A percentile compares a stretch with the other conserved stretches of the same genome.
phyloP scores from a whole-genome alignment of 2,329 filamentous ascomycete species.

The Phialophora expanda region DNA sequence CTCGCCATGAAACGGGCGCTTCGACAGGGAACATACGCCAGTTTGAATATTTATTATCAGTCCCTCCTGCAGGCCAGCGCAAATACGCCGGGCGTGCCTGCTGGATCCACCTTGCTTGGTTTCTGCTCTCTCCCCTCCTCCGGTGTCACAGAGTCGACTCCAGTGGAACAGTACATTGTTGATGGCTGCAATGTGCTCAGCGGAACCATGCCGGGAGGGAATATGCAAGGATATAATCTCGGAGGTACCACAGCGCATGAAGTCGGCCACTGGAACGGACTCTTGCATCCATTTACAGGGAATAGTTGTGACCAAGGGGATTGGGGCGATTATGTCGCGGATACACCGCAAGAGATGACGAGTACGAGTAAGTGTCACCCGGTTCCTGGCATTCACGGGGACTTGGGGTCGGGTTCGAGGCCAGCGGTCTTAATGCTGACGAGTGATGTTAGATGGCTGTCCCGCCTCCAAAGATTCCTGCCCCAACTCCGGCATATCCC shows the following conservation, averaged over 20 bases:
- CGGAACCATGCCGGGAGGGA: slow-evolving; percentile 61
- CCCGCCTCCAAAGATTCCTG: slow-evolving; percentile 59
- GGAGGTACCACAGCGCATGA: slow-evolving; percentile 56
- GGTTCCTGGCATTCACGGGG: not conserved
- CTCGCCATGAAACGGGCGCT: slow-evolving; percentile 59
- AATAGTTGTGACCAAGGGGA: slow-evolving; percentile 45
- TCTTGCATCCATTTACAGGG: slow-evolving; percentile 53
- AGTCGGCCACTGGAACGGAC: slow-evolving; percentile 54
- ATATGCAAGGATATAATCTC: slow-evolving; percentile 55
- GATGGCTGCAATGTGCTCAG: slow-evolving; percentile 65
- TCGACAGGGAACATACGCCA: slow-evolving; percentile 59
- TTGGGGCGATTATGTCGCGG: slow-evolving; percentile 51
- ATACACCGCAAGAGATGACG: slow-evolving; percentile 56
- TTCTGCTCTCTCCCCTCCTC: slow-evolving; percentile 59
- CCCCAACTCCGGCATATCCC: slow-evolving; percentile 42
- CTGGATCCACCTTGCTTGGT: slow-evolving; percentile 54
- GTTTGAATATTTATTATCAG: slow-evolving; percentile 66
- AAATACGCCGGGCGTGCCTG: slow-evolving; percentile 36
- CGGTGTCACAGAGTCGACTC: slow-evolving; percentile 47
- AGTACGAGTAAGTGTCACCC: slow-evolving; percentile 51
- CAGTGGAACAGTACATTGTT: slow-evolving; percentile 50
- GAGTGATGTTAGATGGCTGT: slow-evolving; percentile 54
- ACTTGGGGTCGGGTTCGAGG: not conserved
- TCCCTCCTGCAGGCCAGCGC: slow-evolving; percentile 53
- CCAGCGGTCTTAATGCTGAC: not conserved